Evolutionary conservation across 495 filamentous ascomycete genomes (phyloP).

Genomic region (Cudoniella acicularis): DNA sequence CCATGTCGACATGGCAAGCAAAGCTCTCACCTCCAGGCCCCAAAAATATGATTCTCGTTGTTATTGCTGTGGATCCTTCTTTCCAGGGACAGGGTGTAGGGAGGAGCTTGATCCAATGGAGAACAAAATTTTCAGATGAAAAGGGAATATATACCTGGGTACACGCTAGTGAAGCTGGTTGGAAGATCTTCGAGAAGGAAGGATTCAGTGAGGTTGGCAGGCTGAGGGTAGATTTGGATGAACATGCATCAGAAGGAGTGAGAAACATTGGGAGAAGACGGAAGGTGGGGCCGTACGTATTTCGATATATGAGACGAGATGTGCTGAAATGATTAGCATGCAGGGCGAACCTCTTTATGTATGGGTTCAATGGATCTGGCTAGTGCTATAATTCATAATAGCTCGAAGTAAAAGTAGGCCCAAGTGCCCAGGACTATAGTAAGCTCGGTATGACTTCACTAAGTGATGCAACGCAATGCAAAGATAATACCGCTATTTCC

Average conservation of each 20-base stretch:
- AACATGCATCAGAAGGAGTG: slow-evolving; percentile 1
- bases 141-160: slow-evolving; percentile 5
- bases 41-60: slow-evolving; percentile 1
- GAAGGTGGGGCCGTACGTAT: slow-evolving; percentile 11
- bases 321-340: too few relatives aligned
- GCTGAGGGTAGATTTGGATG: slow-evolving; percentile 9
- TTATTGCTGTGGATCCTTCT: neutral
- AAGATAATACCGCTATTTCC: neutral
- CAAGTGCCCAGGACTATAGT: neutral
- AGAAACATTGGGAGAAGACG: neutral
- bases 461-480: neutral
- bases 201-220: slow-evolving; percentile 11
- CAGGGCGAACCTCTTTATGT: too few relatives aligned
- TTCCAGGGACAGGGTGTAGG: slow-evolving; percentile 5
- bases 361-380: too few relatives aligned
- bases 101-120: neutral
- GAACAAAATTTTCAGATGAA: slow-evolving; percentile 2
- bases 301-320: slow-evolving; percentile 8
- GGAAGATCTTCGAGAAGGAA: slow-evolving; percentile 5
- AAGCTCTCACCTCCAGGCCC: neutral
- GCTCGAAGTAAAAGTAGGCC: neutral
- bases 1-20: neutral
- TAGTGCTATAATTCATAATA: neutral
- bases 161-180: neutral
- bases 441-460: neutral